Percentiles rank a stretch among this genome's conserved stretches.
phyloP scores from a whole-genome alignment of 2,329 filamentous ascomycete genomes.

The Kalmusia sp. region DNA sequence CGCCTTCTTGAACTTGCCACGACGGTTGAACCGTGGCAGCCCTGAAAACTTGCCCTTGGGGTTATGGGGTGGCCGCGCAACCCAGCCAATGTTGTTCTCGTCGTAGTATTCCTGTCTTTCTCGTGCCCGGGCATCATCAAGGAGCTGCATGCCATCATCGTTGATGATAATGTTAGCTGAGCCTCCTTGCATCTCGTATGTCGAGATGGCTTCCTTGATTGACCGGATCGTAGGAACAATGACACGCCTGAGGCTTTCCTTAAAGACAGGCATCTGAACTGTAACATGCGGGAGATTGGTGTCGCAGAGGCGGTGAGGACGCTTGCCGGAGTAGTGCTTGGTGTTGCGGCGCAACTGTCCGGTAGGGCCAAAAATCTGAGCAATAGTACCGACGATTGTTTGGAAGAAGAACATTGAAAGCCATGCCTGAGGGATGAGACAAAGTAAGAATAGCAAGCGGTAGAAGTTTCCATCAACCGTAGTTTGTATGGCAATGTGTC shows the following conservation, averaged over 20 bases:
- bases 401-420: constrained; percentile 56
- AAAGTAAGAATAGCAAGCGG: constrained; percentile 62
- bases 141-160: constrained; percentile 71
- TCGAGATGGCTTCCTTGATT: constrained; percentile 70
- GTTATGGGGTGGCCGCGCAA: constrained; percentile 54
- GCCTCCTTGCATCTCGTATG: constrained; percentile 64
- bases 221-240: constrained; percentile 80
- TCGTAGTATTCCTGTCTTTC: constrained; percentile 58
- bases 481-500: constrained; percentile 62
- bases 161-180: constrained; percentile 73
- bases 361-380: constrained; percentile 75
- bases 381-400: constrained; percentile 27
- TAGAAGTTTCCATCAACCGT: constrained; percentile 60
- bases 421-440: constrained; percentile 64
- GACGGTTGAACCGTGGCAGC: constrained; percentile 31
- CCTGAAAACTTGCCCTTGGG: constrained; percentile 25
- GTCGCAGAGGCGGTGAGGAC: constrained; percentile 59
- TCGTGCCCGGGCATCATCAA: constrained; percentile 55
- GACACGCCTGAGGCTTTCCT: constrained; percentile 78
- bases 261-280: constrained; percentile 88
- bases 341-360: constrained; percentile 77
- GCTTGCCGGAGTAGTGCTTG: constrained; percentile 77
- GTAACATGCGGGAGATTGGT: constrained; percentile 69
- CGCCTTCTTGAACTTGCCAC: constrained; percentile 54
- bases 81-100: constrained; percentile 59